Base-by-base conservation (phyloP, 2,329 filamentous ascomycete genomes). In the Trichoderma sp. region DNA sequence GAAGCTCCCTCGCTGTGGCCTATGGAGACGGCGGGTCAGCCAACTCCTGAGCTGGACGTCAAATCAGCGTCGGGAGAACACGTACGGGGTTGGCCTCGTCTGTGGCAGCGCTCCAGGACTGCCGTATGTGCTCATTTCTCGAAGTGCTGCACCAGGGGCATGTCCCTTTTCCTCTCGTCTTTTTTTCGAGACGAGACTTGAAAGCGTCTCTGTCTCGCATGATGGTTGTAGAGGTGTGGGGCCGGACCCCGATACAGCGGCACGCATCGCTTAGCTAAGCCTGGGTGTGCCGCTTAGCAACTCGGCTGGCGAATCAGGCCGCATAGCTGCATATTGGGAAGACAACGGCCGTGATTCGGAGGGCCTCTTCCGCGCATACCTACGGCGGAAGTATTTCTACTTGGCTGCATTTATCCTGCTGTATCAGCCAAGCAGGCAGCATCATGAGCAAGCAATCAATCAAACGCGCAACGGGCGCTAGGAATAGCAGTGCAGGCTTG, bases 1-100 rank as follows among this genome's bases (percentile, higher is more conserved):
- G 77, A 98, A 98, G 75, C 93, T 96, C 68, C 95, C 95, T 75
- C 94, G 90, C 79, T 97, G 92, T 5, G 95, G 95, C 69, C 93
- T 96, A 74, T 33, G 49, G 31, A 29, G 56, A 57, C 49, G 55
- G 43, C 56, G 65, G 64, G 69, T 68, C 65, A 58, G 69, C 59
- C 69, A 64, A 64, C 57, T 62, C 43, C 56, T 55, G 53, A 49
- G 52, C 66, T 68, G 31, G 40, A 35, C 61, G 27, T 63, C 65
- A 68, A 52, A 58, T 35, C 60, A 68, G n/a, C 40, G 55, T 24
- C 31, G 27, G 33, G 57, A 33, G 52, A 43, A 84, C 57, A 68
- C 89, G 79, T 82, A 92, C 88, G 92, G 92, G 27, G 85, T 89
- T 65, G 92, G 92, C 78, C 92, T 93, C 70, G 85, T 79, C 81